These are phyloP conservation scores for Sphagnurus paluster DNA, from an alignment of 1,284 basidiomycete species.

Conservation along the genomic window DNA sequence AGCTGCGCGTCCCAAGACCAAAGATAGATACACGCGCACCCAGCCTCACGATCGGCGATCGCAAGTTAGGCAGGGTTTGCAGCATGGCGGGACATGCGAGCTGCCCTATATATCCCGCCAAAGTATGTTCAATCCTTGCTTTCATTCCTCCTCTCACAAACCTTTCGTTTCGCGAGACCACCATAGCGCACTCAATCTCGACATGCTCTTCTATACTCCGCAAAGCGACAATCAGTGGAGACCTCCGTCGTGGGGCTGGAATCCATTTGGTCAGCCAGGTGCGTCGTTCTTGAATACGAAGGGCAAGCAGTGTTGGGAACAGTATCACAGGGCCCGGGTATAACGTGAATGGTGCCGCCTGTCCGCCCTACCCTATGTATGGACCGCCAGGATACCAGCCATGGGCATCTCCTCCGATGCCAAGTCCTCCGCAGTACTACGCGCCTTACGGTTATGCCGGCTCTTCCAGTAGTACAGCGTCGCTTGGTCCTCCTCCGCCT, in stretches of 20 bases:
- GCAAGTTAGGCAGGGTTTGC: not conserved
- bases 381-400: no score
- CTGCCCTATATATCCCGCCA: not conserved
- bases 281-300: not conserved
- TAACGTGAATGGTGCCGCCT: no score
- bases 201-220: not conserved
- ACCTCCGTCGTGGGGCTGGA: not conserved
- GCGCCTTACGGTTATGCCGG: no score
- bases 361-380: no score
- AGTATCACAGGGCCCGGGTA: no score
- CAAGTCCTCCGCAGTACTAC: no score
- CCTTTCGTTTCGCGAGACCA: not conserved
- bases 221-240: not conserved
- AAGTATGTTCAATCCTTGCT: not conserved
- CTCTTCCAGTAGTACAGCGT: no score
- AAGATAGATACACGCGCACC: not conserved
- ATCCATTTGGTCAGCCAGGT: not conserved
- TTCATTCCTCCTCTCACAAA: not conserved
- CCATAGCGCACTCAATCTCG: not conserved
- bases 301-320: no score
- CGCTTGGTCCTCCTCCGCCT: no score
- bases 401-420: no score
- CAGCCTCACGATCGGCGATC: not conserved
- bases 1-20: not conserved
- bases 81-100: not conserved